Conservation (phyloP, 495 filamentous ascomycete species). For the Venustampulla echinocandica region DNA sequence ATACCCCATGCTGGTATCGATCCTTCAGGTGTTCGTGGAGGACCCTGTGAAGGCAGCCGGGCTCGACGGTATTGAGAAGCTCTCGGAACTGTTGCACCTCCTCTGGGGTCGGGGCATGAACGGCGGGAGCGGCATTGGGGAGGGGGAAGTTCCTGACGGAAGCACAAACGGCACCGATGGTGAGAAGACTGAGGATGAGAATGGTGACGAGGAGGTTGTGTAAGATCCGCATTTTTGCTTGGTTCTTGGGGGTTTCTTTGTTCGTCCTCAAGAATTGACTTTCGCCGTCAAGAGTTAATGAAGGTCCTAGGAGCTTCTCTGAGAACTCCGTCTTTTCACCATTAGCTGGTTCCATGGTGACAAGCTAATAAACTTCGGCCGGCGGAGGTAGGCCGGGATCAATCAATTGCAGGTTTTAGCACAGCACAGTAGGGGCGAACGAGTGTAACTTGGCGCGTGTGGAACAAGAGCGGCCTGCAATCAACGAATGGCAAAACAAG, state of each 20-base stretch:
- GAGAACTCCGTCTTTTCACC: slow-evolving; percentile 7
- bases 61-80: slow-evolving; percentile 32
- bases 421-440: not conserved
- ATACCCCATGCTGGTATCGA: slow-evolving; percentile 38
- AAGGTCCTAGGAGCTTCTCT: slow-evolving; percentile 3
- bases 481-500: not conserved
- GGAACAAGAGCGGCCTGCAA: not conserved
- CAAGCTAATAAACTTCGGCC: not conserved
- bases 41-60: slow-evolving; percentile 32
- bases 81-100: slow-evolving; percentile 26
- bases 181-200: slow-evolving; percentile 11
- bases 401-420: not conserved
- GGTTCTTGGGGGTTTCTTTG: not conserved
- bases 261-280: not conserved
- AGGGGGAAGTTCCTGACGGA: not conserved
- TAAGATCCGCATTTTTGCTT: slow-evolving; percentile 14
- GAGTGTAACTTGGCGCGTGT: too few species aligned
- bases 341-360: not conserved
- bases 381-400: not conserved
- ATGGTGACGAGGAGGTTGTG: slow-evolving; percentile 7
- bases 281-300: not conserved
- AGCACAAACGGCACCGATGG: slow-evolving; percentile 8
- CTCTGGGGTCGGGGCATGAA: not conserved
- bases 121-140: not conserved
- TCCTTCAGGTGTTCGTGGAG: slow-evolving; percentile 30